Evolutionary conservation across 2,329 filamentous ascomycete genomes (phyloP).

Genomic region (Penicillium sp.): DNA sequence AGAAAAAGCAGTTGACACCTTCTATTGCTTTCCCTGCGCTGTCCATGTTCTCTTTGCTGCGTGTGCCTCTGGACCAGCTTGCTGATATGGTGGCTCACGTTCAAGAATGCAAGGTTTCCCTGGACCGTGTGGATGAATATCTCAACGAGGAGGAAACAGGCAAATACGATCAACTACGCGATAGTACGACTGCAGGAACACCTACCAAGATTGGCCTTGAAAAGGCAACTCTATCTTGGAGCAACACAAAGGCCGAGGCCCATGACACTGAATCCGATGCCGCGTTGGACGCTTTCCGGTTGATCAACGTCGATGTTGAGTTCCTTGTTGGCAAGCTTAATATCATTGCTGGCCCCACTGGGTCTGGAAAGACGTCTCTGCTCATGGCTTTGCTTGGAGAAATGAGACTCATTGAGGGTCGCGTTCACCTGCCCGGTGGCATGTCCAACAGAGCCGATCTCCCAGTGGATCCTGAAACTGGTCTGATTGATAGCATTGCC

Average conservation of each 20-base stretch:
- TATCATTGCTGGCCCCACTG: conserved; percentile 88
- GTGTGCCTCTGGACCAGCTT: conserved; percentile 89
- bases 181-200: conserved; percentile 68
- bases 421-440: conserved; percentile 81
- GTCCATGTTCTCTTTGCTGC: conserved; percentile 89
- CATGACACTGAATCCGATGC: conserved; percentile 61
- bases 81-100: conserved; percentile 99
- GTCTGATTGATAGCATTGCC: conserved; percentile 84
- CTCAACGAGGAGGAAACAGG: conserved; percentile 91
- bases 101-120: conserved; percentile 93
- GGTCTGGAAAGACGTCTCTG: conserved; percentile 91
- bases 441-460: conserved; percentile 78
- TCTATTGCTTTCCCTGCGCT: conserved; percentile 95
- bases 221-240: conserved; percentile 86
- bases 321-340: conserved; percentile 87
- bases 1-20: conserved; percentile 83
- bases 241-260: conserved; percentile 54
- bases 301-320: conserved; percentile 78
- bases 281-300: conserved; percentile 71
- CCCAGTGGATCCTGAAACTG: conserved; percentile 75
- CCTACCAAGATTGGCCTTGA: conserved; percentile 79
- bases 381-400: conserved; percentile 95
- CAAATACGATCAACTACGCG: conserved; percentile 82
- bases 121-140: conserved; percentile 95
- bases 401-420: conserved; percentile 82